Conservation (phyloP, 2,329 filamentous ascomycete species). For the Erysiphe pulchra region DNA sequence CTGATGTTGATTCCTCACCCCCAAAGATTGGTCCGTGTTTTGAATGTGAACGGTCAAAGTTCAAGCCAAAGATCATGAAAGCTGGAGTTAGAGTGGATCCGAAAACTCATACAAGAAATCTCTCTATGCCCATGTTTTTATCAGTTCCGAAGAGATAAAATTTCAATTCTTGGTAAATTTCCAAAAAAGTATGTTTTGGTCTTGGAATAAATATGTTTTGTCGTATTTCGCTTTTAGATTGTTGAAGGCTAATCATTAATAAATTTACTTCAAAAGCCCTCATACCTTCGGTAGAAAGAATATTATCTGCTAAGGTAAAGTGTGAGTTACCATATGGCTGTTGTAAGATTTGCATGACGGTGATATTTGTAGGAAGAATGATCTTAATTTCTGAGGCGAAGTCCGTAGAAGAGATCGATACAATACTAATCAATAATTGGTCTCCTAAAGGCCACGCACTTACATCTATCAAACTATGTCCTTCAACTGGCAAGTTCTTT, state of each 20-base stretch:
- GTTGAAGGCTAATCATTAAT: slow-evolving; percentile 1
- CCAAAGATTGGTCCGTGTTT: too few relatives aligned
- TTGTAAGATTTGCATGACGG: slow-evolving; percentile 1
- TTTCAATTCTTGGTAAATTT: too few relatives aligned
- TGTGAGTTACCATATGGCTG: slow-evolving; percentile 4
- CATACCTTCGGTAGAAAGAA: slow-evolving; percentile 6
- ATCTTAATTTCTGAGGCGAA: slow-evolving; percentile 3
- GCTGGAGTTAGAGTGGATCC: too few relatives aligned
- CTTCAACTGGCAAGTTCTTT: slow-evolving; percentile 3
- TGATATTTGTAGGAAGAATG: slow-evolving; percentile 3
- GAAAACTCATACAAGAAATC: too few relatives aligned
- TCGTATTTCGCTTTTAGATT: too few relatives aligned
- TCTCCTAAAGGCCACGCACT: slow-evolving; percentile 11
- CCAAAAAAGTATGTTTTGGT: too few relatives aligned
- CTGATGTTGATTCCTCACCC: too few relatives aligned
- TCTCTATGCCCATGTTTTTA: too few relatives aligned
- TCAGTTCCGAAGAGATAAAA: too few relatives aligned
- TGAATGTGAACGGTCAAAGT: too few relatives aligned
- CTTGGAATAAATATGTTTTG: too few relatives aligned
- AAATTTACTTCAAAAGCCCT: slow-evolving; percentile 7
- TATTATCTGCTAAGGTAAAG: slow-evolving; percentile 6
- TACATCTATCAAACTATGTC: slow-evolving; percentile 14
- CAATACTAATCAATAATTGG: slow-evolving; percentile 16
- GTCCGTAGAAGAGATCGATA: slow-evolving; percentile 14
- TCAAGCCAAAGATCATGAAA: too few relatives aligned